phyloP scores from a whole-genome alignment of 768 basidiomycete genomes.

The Cubamyces lactineus region DNA sequence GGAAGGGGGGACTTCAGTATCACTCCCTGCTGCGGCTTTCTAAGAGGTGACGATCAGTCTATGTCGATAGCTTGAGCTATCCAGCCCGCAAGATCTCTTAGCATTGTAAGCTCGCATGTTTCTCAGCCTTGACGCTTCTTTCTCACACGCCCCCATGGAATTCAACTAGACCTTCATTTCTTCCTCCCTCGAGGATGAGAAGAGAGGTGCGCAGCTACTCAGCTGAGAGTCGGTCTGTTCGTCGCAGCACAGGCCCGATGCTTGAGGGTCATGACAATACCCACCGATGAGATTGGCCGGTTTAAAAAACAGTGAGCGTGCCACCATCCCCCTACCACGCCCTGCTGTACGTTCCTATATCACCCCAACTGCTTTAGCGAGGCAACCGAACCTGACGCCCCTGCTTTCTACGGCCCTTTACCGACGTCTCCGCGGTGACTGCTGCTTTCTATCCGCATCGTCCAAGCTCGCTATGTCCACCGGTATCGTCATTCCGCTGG shows the following conservation, averaged over 20 bases:
- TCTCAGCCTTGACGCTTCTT: conserved; percentile 15
- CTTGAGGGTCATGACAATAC: conserved; percentile 8
- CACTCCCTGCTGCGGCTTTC: too few relatives aligned
- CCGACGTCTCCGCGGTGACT: not conserved
- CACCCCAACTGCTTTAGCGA: too few relatives aligned
- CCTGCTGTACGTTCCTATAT: conserved; percentile 1
- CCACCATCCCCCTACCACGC: not conserved
- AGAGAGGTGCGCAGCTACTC: conserved; percentile 7
- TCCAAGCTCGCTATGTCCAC: not conserved
- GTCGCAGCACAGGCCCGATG: not conserved
- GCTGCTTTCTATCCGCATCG: not conserved
- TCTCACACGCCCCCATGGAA: conserved; percentile 16
- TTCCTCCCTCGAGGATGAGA: not conserved
- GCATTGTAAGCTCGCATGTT: conserved; percentile 5
- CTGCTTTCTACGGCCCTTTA: not conserved
- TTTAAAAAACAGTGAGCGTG: conserved; percentile 5
- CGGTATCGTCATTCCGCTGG: conserved; percentile 36
- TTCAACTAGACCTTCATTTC: conserved; percentile 5
- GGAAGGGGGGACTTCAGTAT: too few relatives aligned
- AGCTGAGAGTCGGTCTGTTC: conserved; percentile 8
- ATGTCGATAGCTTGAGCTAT: not conserved
- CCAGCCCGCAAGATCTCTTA: not conserved
- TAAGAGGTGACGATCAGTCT: too few relatives aligned
- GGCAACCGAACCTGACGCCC: too few relatives aligned
- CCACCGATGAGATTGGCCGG: conserved; percentile 16